phyloP scores from a whole-genome alignment of 2,329 filamentous ascomycete species.

The Aspergillus awamori region DNA sequence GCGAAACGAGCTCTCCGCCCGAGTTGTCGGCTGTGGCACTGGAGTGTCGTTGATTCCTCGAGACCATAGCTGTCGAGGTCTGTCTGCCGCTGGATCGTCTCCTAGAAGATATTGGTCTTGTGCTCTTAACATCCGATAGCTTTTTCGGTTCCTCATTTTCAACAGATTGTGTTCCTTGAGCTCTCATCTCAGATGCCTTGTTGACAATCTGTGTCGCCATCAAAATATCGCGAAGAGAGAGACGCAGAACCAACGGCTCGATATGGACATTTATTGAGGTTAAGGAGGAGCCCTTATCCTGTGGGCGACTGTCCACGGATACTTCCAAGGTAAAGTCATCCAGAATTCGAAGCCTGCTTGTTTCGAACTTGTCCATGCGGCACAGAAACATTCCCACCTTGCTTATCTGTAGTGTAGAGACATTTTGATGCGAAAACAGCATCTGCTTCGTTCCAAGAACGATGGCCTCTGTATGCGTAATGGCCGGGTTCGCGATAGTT shows the following conservation, averaged over 20 bases:
- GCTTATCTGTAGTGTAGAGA: constrained; percentile 87
- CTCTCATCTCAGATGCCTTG: constrained; percentile 85
- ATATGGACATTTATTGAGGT: constrained; percentile 85
- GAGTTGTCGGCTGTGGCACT: constrained; percentile 44
- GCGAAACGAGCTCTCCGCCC: constrained; percentile 40
- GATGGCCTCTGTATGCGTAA: constrained; percentile 89
- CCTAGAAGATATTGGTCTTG: constrained; percentile 44
- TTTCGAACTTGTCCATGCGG: constrained; percentile 97
- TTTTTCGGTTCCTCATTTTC: constrained; percentile 59
- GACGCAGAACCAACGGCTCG: constrained; percentile 84
- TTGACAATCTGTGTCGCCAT: constrained; percentile 90
- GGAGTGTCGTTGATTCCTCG: constrained; percentile 50
- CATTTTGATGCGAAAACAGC: constrained; percentile 88
- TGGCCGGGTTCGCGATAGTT: constrained; percentile 90
- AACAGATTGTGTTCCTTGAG: constrained; percentile 48
- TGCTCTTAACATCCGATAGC: constrained; percentile 47
- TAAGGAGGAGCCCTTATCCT: constrained; percentile 61
- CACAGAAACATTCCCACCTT: constrained; percentile 98
- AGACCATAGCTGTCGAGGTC: constrained; percentile 48
- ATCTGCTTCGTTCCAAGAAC: constrained; percentile 94
- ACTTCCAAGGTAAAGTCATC: constrained; percentile 94
- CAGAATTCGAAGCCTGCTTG: constrained; percentile 83
- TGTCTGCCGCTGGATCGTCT: constrained; percentile 51
- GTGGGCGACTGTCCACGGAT: constrained; percentile 74
- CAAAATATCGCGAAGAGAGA: constrained; percentile 92